Evolutionary conservation across 179 eudicot genomes (phyloP).

Genomic region (Vitellaria paradoxa): DNA sequence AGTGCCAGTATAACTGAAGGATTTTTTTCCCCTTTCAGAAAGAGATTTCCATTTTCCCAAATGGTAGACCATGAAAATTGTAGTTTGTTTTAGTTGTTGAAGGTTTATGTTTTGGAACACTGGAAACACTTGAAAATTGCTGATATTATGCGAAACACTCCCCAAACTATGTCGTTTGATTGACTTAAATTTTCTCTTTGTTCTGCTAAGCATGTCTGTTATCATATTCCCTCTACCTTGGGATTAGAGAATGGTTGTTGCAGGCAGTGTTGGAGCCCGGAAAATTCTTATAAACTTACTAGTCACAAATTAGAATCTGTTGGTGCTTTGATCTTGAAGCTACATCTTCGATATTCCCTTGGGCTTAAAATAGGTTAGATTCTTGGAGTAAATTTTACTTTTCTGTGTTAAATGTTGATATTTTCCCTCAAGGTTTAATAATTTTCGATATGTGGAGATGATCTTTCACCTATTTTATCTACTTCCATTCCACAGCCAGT

Average conservation of each 20-base stretch:
- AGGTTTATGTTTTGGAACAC: background rate
- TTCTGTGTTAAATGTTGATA: background rate
- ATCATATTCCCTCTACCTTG: background rate
- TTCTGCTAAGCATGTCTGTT: background rate
- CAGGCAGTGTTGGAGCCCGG: background rate
- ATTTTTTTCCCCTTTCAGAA: background rate
- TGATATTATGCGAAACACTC: no score
- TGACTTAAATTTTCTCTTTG: no score
- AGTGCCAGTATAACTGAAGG: no score
- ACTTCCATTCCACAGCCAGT: background rate
- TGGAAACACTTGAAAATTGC: background rate
- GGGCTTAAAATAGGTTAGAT: no score
- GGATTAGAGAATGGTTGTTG: background rate
- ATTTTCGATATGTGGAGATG: background rate
- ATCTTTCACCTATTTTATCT: background rate
- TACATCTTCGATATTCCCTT: background rate
- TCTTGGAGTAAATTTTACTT: background rate
- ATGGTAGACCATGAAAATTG: background rate
- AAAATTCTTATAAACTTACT: background rate
- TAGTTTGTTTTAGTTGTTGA: background rate
- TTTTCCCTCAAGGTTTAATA: background rate
- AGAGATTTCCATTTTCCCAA: background rate
- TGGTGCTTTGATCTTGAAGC: background rate
- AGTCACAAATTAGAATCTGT: background rate
- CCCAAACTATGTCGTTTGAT: background rate